phyloP scores from a whole-genome alignment of 228 moss, liverwort and hornwort genomes.

The Sphagnum magellanicum region DNA sequence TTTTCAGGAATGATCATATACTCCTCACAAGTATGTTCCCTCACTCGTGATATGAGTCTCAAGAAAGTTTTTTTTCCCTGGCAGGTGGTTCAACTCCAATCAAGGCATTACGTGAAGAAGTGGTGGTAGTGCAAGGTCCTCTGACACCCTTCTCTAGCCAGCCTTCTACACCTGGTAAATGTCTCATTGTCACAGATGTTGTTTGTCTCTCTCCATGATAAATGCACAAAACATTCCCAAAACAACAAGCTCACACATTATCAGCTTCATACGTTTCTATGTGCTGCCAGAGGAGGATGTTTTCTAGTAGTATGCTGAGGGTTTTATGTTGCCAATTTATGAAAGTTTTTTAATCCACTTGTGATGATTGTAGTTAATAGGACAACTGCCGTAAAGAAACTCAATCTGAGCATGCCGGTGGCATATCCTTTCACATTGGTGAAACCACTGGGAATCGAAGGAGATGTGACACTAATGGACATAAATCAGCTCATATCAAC shows the following conservation, averaged over 20 bases:
- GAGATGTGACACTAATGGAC: conserved; percentile 22
- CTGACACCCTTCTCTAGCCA: conserved; percentile 15
- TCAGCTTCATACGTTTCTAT: too few species aligned
- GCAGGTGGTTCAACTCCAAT: neutral
- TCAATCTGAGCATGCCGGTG: conserved; percentile 13
- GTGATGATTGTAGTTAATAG: conserved; percentile 8
- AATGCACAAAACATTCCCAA: neutral
- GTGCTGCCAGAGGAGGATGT: too few species aligned
- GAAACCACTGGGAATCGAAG: conserved; percentile 22
- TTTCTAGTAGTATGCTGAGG: too few species aligned
- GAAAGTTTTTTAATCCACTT: neutral
- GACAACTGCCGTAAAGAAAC: conserved; percentile 6
- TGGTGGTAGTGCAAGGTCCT: conserved; percentile 21
- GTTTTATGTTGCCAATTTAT: neutral
- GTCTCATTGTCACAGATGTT: neutral
- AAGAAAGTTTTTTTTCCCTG: too few species aligned
- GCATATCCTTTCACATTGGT: conserved; percentile 31
- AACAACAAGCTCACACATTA: neutral
- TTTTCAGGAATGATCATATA: neutral
- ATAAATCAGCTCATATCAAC: conserved; percentile 25
- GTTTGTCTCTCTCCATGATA: neutral
- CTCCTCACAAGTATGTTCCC: too few species aligned
- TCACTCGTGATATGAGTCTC: too few species aligned
- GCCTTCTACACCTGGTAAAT: conserved; percentile 7
- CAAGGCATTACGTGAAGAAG: neutral